These are phyloP conservation scores for Picea sitchensis DNA, from an alignment of 75 land plant genomes.

Conservation along the genomic window DNA sequence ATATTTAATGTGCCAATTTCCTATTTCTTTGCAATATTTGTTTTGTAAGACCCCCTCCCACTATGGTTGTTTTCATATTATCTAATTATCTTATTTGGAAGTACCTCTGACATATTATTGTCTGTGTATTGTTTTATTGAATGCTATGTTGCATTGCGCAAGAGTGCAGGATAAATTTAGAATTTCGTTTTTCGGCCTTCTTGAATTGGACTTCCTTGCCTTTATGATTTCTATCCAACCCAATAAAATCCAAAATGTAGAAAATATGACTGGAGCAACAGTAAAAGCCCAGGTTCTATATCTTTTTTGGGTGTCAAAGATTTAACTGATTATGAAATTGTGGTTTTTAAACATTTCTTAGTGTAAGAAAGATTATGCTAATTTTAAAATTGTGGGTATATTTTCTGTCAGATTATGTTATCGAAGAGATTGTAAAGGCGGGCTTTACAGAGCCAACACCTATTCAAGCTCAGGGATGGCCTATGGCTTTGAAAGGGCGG, in stretches of 20 bases:
- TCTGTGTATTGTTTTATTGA: background rate
- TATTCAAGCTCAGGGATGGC: conserved; percentile 99
- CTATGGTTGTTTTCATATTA: background rate
- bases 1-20: background rate
- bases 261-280: background rate
- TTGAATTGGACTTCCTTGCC: background rate
- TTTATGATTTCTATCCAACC: background rate
- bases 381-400: background rate
- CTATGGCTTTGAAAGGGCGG: conserved; percentile 97
- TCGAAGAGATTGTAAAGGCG: conserved; percentile 86
- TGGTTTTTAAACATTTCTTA: background rate
- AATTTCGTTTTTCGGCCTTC: background rate
- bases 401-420: conserved; percentile 72
- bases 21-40: no score
- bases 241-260: background rate
- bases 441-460: conserved; percentile 97
- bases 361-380: background rate
- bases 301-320: background rate
- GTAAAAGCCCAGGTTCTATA: no score
- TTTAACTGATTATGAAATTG: background rate
- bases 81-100: background rate
- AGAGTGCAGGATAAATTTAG: background rate
- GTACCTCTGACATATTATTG: background rate
- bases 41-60: background rate
- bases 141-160: background rate